Evolutionary conservation across 305 asterid genomes (phyloP), one percentile per base, ranked within the genome.

Genomic region (Solanum hybrid): DNA sequence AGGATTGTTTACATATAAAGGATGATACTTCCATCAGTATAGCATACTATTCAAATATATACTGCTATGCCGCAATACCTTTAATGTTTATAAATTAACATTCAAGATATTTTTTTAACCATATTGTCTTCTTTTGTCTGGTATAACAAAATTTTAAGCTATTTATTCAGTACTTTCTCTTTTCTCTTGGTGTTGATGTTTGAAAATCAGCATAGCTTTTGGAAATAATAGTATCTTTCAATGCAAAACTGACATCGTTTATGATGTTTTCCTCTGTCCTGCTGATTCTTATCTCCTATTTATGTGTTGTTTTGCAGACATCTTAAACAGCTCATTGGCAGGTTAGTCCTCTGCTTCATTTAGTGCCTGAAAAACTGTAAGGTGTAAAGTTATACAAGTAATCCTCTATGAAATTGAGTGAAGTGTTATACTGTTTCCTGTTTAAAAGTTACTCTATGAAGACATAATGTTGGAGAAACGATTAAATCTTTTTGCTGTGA

Each of bases 301-400:
- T 12, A 73, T 89, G 77, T 68, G 88, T 37, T 72, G 8, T 89
- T 20, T 92, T 86, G 91, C 91, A 92, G 93, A 90, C 79, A 51
- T 68, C 83, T 57, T 90, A 83, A 92, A 92, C 87, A 45, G 78
- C 65, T 90, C 93, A 86, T 90, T 88, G 57, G 79, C 92, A 92
- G 93, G 93, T 92, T 39, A 61, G 91, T 92, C 5, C 70, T 38
- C 17, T 70, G 77, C 82, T 73, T 82, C 84, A 24, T 79, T 29
- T 88, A 84, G 39, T 51, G 38, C 75, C 88, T 29, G 41, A 84
- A 29, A 51, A 84, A 34, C 15, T 41, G 38, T 22, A 34, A 79
- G 84, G 17, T 80, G 65, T 80, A 37, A 36, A 36, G 57, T 79
- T 22, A 37, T 80, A 36, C 33, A 37, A 80, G 32, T 80, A 13